Evolutionary conservation across 2,329 filamentous ascomycete species (phyloP).

Genomic region (Endocalyx cinctus): DNA sequence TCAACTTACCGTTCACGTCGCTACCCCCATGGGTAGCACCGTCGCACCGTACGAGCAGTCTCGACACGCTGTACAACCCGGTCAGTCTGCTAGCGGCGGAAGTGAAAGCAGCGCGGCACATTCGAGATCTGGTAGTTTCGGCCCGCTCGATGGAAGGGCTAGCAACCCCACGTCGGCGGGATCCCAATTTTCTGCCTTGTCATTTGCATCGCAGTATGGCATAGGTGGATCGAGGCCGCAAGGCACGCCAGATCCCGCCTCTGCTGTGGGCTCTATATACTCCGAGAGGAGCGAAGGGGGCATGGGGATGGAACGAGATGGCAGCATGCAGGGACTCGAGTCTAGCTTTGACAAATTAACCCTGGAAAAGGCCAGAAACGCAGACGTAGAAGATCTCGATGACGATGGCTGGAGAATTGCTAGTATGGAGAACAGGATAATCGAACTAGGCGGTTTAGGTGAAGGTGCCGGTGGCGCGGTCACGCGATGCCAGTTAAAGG

Average conservation of each 20-base stretch:
- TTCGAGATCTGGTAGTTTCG: conserved; percentile 81
- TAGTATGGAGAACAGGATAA: conserved; percentile 80
- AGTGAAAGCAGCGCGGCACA: conserved; percentile 77
- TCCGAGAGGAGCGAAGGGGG: conserved; percentile 75
- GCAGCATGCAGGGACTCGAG: conserved; percentile 71
- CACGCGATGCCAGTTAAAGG: conserved; percentile 82
- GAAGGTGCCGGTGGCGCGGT: conserved; percentile 96
- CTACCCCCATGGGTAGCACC: conserved; percentile 81
- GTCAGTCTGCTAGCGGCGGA: conserved; percentile 66
- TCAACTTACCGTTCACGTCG: conserved; percentile 71
- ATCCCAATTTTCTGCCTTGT: conserved; percentile 80
- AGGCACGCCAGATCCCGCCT: conserved; percentile 77
- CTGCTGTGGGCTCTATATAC: conserved; percentile 79
- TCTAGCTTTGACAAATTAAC: conserved; percentile 71
- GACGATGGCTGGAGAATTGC: conserved; percentile 94
- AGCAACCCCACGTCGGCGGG: conserved; percentile 83
- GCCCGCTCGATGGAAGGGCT: conserved; percentile 66
- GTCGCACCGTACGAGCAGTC: conserved; percentile 65
- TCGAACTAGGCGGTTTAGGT: conserved; percentile 83
- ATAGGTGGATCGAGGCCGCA: conserved; percentile 63
- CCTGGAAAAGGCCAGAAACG: conserved; percentile 73
- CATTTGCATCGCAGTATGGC: conserved; percentile 69
- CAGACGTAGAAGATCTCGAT: conserved; percentile 92
- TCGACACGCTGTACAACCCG: conserved; percentile 49
- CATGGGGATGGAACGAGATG: conserved; percentile 74